Conservation (phyloP, 495 filamentous ascomycete species). For the Oleoguttula mirabilis region DNA sequence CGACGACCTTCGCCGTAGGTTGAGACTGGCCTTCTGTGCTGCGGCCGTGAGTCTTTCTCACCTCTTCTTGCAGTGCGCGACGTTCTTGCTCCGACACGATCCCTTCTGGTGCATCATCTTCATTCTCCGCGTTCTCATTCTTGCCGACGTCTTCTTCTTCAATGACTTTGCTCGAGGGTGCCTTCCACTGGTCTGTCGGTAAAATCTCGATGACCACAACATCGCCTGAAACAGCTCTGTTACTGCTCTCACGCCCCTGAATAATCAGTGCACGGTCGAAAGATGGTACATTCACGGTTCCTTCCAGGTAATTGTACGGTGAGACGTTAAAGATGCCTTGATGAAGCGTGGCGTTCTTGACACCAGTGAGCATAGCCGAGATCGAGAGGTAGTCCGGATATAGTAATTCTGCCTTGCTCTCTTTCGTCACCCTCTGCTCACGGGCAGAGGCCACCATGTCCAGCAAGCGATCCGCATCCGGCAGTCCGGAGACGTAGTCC, state of each 20-base stretch:
- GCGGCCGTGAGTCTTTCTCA: conserved; percentile 71
- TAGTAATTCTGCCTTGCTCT: conserved; percentile 53
- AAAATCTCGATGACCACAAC: conserved; percentile 83
- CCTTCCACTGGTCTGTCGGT: conserved; percentile 92
- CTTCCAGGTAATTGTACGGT: conserved; percentile 94
- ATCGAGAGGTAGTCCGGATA: conserved; percentile 69
- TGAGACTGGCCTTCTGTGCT: conserved; percentile 66
- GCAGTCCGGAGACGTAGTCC: conserved; percentile 71
- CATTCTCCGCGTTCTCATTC: conserved; percentile 80
- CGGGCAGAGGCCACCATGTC: conserved; percentile 82
- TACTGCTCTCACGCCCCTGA: conserved; percentile 91
- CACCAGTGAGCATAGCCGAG: conserved; percentile 90
- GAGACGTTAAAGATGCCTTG: conserved; percentile 94
- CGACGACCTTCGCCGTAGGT: conserved; percentile 86
- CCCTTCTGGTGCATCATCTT: conserved; percentile 49
- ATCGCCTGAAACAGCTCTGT: conserved; percentile 83
- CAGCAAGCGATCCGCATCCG: conserved; percentile 71
- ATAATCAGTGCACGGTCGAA: conserved; percentile 83
- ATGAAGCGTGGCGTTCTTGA: conserved; percentile 75
- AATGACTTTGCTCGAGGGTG: conserved; percentile 83
- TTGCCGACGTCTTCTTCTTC: conserved; percentile 88
- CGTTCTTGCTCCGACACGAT: conserved; percentile 77
- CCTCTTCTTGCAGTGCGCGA: conserved; percentile 77
- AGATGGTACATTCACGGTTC: conserved; percentile 72
- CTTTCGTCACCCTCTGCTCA: conserved; percentile 52